Evolutionary conservation across 1,284 basidiomycete species (phyloP).

Genomic region (Meira nashicola): DNA sequence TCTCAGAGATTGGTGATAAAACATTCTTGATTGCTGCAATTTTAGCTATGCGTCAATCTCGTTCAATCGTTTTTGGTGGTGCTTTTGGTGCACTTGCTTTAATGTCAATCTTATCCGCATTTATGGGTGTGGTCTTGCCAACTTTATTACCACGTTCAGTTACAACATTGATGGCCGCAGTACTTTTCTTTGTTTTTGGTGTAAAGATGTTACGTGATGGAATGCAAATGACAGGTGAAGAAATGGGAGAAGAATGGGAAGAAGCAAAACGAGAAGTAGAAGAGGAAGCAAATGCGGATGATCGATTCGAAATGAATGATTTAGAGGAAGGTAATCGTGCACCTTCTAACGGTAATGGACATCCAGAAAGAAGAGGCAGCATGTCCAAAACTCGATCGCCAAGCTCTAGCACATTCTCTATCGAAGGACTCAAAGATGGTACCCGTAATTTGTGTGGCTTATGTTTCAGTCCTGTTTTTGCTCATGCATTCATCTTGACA

Average conservation of each 20-base stretch:
- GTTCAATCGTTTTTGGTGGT: slow-evolving; percentile 78
- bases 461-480: slow-evolving; percentile 84
- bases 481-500: slow-evolving; percentile 88
- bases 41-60: slow-evolving; percentile 87
- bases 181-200: slow-evolving; percentile 54
- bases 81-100: slow-evolving; percentile 80
- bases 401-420: not conserved
- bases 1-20: slow-evolving; percentile 73
- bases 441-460: slow-evolving; percentile 75
- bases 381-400: not conserved
- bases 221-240: slow-evolving; percentile 39
- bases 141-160: slow-evolving; percentile 54
- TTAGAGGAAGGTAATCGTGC: slow-evolving; percentile 21
- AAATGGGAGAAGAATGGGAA: slow-evolving; percentile 65
- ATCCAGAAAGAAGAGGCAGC: not conserved
- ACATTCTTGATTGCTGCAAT: slow-evolving; percentile 96
- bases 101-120: slow-evolving; percentile 61
- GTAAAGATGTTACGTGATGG: slow-evolving; percentile 40
- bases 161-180: slow-evolving; percentile 73
- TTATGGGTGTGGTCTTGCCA: slow-evolving; percentile 47
- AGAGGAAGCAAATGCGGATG: slow-evolving; percentile 70
- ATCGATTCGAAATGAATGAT: slow-evolving; percentile 11
- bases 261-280: slow-evolving; percentile 64
- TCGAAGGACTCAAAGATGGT: slow-evolving; percentile 59
- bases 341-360: not conserved